phyloP scores from a whole-genome alignment of 371 early-diverging fungal genomes.

The Circinella minor region DNA sequence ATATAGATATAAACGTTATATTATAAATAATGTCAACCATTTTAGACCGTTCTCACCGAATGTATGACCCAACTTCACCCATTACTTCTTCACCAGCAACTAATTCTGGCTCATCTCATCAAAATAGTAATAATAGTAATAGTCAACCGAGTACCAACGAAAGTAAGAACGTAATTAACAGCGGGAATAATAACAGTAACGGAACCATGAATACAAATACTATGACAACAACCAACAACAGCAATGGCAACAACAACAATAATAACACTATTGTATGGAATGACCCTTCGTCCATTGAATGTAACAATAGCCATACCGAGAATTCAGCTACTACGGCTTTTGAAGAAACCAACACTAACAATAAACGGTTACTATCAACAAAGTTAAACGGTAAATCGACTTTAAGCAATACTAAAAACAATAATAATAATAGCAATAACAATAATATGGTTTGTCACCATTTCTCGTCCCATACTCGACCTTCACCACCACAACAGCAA shows the following conservation, averaged over 20 bases:
- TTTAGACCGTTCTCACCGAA: conserved; percentile 5
- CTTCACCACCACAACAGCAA: background rate
- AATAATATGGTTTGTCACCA: background rate
- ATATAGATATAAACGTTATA: background rate
- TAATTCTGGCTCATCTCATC: conserved; percentile 6
- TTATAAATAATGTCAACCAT: conserved; percentile 2
- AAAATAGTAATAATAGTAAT: background rate
- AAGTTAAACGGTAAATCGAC: background rate
- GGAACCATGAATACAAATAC: background rate
- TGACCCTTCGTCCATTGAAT: background rate
- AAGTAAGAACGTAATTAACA: background rate
- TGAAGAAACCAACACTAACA: conserved; percentile 1
- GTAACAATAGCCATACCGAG: background rate
- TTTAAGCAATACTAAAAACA: background rate
- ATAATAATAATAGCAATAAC: background rate
- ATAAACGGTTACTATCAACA: background rate
- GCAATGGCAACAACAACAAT: conserved; percentile 18
- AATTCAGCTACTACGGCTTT: background rate
- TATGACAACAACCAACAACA: conserved; percentile 9
- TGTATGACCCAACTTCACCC: background rate
- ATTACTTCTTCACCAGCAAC: background rate
- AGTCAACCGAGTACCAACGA: background rate
- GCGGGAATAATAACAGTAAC: background rate
- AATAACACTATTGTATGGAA: background rate
- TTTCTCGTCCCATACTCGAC: conserved; percentile 3